Conservation (phyloP, 352 stramenopile species). For the Peronospora farinosa region DNA sequence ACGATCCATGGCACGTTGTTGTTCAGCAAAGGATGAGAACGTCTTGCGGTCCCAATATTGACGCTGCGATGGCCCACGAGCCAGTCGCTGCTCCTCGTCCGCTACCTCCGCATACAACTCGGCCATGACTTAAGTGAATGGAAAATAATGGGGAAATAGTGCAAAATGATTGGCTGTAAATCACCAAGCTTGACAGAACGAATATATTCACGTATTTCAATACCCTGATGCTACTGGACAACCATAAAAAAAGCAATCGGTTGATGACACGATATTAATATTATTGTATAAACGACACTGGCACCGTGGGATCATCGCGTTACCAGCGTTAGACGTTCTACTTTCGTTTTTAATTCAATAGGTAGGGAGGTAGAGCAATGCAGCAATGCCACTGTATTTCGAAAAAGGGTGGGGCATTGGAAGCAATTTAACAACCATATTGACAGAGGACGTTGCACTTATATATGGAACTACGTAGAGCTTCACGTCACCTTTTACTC, state of each 20-base stretch:
- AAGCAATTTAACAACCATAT: slow-evolving; percentile 20
- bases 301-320: not conserved
- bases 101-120: slow-evolving; percentile 55
- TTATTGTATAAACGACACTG: not conserved
- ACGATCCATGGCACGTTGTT: slow-evolving; percentile 88
- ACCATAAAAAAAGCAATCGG: not conserved
- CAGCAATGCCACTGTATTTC: slow-evolving; percentile 6
- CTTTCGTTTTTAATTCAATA: not conserved
- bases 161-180: not conserved
- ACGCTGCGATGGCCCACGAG: slow-evolving; percentile 52
- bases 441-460: slow-evolving; percentile 11
- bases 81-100: slow-evolving; percentile 63
- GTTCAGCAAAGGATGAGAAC: slow-evolving; percentile 87
- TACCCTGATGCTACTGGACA: not conserved
- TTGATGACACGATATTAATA: not conserved
- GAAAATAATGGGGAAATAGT: not conserved
- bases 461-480: not conserved
- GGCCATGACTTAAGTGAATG: slow-evolving; percentile 29
- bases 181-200: not conserved
- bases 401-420: not conserved
- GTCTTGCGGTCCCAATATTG: slow-evolving; percentile 95
- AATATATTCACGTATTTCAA: not conserved
- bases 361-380: too few species aligned
- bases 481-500: not conserved
- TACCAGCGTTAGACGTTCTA: slow-evolving; percentile 1